Evolutionary conservation across 108 stramenopile species (phyloP).

Genomic region (Parietichytrium sp.): DNA sequence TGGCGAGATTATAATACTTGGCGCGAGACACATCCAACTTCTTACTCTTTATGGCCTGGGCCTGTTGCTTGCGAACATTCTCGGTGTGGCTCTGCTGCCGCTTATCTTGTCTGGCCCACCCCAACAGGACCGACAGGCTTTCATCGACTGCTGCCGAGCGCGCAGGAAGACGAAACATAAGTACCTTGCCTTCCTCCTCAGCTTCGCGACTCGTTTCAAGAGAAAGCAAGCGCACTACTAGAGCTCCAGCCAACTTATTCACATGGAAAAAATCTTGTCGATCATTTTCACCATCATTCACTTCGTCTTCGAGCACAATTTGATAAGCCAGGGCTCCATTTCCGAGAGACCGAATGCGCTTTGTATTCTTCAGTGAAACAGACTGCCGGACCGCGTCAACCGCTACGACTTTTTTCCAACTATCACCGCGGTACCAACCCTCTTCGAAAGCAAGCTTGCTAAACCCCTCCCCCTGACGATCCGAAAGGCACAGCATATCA

Average conservation of each 20-base stretch:
- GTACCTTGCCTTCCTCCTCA: not conserved
- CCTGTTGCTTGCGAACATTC: no score
- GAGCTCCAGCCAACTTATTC: not conserved
- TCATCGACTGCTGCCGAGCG: no score
- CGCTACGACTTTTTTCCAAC: not conserved
- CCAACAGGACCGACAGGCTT: no score
- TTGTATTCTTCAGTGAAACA: not conserved
- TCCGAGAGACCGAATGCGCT: not conserved
- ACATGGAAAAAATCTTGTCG: not conserved
- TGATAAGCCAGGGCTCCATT: slow-evolving; percentile 1
- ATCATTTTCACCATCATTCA: not conserved
- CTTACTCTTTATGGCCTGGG: no score
- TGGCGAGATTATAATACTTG: no score
- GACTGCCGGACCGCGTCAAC: not conserved
- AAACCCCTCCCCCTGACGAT: not conserved
- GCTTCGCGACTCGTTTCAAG: not conserved
- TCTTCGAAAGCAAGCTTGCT: no score
- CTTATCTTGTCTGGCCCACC: no score
- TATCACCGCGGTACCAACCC: not conserved
- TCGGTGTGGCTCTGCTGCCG: no score
- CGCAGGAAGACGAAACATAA: not conserved
- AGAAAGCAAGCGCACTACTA: not conserved
- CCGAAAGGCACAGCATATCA: not conserved
- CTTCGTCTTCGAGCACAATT: not conserved
- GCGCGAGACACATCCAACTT: no score